phyloP scores from a whole-genome alignment of 768 basidiomycete genomes.

The Leccinum variicolor region DNA sequence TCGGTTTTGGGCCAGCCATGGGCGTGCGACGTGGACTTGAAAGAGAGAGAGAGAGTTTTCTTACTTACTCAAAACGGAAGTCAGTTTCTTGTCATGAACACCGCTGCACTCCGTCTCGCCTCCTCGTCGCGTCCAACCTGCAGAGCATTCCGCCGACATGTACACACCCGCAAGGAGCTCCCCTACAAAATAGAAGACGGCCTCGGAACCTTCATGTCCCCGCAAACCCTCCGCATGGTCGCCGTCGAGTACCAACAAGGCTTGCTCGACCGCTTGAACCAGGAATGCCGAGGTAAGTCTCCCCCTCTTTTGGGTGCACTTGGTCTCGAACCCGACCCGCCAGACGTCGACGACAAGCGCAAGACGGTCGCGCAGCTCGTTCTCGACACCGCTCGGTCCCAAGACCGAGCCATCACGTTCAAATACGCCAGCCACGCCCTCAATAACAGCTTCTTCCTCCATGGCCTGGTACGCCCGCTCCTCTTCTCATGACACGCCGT shows the following conservation, averaged over 20 bases:
- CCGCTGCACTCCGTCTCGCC: constrained; percentile 18
- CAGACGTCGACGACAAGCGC: constrained; percentile 56
- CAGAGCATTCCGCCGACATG: constrained; percentile 25
- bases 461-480: constrained; percentile 63
- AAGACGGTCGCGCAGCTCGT: constrained; percentile 69
- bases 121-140: constrained; percentile 20
- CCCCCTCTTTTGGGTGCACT: background rate
- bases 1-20: constrained; percentile 39
- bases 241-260: constrained; percentile 87
- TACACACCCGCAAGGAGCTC: constrained; percentile 53
- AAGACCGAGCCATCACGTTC: constrained; percentile 66
- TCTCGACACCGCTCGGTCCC: constrained; percentile 57
- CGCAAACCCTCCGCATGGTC: constrained; percentile 64
- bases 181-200: constrained; percentile 70
- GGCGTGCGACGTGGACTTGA: constrained; percentile 19
- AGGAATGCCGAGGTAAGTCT: constrained; percentile 64
- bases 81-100: constrained; percentile 17
- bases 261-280: constrained; percentile 71
- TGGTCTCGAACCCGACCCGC: background rate
- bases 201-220: constrained; percentile 75
- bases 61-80: constrained; percentile 5
- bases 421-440: constrained; percentile 90
- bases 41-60: background rate
- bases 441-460: constrained; percentile 95
- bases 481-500: no score